Percentiles rank a stretch among this genome's conserved stretches.
These are phyloP conservation scores for Phytophthora pini DNA, from an alignment of 352 stramenopile genomes.

Conservation along the genomic window DNA sequence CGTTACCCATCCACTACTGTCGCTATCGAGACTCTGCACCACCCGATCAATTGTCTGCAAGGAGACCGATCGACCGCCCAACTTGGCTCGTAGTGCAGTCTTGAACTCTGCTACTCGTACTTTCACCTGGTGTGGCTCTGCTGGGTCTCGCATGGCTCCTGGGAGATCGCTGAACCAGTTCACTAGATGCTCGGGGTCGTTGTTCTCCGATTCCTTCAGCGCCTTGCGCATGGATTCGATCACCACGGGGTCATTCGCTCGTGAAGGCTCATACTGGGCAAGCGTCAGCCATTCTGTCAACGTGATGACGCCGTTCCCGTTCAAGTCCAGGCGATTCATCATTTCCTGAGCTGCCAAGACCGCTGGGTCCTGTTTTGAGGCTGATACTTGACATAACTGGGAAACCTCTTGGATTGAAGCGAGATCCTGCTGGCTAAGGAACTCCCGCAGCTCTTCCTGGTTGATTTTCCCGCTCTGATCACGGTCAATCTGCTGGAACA, in stretches of 20 bases:
- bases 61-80: conserved; percentile 16
- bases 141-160: conserved; percentile 31
- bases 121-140: conserved; percentile 38
- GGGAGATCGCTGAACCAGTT: conserved; percentile 59
- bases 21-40: conserved; percentile 54
- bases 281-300: conserved; percentile 61
- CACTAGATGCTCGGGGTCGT: conserved; percentile 31
- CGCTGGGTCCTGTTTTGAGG: conserved; percentile 4
- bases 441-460: conserved; percentile 53
- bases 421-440: conserved; percentile 37
- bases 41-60: conserved; percentile 44
- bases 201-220: conserved; percentile 22
- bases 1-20: conserved; percentile 75
- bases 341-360: conserved; percentile 38
- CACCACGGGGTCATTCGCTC: conserved; percentile 21
- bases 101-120: conserved; percentile 69
- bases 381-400: conserved; percentile 25
- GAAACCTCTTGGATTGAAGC: conserved; percentile 6
- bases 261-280: conserved; percentile 20
- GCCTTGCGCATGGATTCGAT: conserved; percentile 32
- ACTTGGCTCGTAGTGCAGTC: conserved; percentile 42
- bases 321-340: conserved; percentile 53
- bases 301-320: conserved; percentile 64
- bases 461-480: conserved; percentile 68
- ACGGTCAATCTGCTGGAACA: conserved; percentile 60